A percentile compares a stretch with the other conserved stretches of the same genome.
Evolutionary conservation across 768 basidiomycete species (phyloP).

Genomic region (Termitomyces heimii): DNA sequence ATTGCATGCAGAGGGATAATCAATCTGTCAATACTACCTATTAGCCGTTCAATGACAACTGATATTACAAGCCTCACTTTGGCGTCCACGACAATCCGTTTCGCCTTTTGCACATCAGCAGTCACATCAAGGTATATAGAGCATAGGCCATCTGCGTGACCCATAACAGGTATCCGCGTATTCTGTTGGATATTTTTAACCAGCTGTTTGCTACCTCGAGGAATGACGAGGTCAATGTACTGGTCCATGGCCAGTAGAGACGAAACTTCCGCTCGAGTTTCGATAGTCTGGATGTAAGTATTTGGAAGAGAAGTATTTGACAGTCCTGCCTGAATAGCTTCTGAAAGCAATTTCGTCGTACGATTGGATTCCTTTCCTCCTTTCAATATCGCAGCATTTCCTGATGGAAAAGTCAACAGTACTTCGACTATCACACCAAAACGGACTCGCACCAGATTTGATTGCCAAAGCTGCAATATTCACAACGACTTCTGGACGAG

Average conservation of each 20-base stretch:
- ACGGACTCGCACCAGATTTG: conserved; percentile 71
- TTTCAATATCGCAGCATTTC: conserved; percentile 95
- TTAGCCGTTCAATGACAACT: neutral
- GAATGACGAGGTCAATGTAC: conserved; percentile 96
- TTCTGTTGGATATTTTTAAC: conserved; percentile 85
- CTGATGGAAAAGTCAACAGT: conserved; percentile 31
- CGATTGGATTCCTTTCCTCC: conserved; percentile 93
- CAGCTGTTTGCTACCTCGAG: conserved; percentile 87
- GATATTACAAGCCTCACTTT: conserved; percentile 51
- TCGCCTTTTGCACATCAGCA: conserved; percentile 74
- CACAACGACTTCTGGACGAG: conserved; percentile 94
- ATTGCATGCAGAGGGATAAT: conserved; percentile 97
- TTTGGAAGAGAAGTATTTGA: conserved; percentile 65
- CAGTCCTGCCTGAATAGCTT: conserved; percentile 76
- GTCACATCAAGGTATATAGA: conserved; percentile 82
- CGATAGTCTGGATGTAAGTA: conserved; percentile 87
- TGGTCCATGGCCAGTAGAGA: conserved; percentile 80
- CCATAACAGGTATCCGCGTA: conserved; percentile 96
- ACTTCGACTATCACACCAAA: neutral
- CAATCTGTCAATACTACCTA: conserved; percentile 45
- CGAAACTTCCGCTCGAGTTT: conserved; percentile 88
- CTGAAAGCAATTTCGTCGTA: conserved; percentile 71
- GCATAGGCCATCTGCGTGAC: conserved; percentile 96
- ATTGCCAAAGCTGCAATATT: conserved; percentile 96
- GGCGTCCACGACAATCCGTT: conserved; percentile 79